These are phyloP conservation scores for Dryas alaskensis DNA, from an alignment of 306 rosid species.

Conservation along the genomic window DNA sequence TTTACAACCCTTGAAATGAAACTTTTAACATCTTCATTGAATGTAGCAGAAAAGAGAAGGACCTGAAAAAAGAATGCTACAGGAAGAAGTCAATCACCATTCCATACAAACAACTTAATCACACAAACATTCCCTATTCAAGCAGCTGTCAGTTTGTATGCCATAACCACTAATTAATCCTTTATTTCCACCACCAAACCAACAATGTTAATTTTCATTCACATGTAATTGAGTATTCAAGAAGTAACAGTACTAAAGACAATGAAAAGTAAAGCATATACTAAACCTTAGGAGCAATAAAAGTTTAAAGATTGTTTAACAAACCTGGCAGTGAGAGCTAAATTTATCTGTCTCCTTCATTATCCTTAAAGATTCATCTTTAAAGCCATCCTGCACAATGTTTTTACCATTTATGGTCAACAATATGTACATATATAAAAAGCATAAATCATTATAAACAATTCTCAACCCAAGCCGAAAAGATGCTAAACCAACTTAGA, in stretches of 20 bases:
- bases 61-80: constrained; percentile 36
- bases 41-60: constrained; percentile 72
- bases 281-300: neutral
- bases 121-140: neutral
- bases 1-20: too few species aligned
- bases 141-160: neutral
- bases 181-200: too few species aligned
- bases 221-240: neutral
- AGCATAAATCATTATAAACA: neutral
- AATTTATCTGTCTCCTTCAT: constrained; percentile 46
- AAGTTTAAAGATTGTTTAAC: constrained; percentile 21
- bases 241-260: neutral
- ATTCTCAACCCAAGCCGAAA: neutral
- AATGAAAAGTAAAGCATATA: neutral
- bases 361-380: constrained; percentile 69
- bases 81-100: neutral
- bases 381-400: constrained; percentile 60
- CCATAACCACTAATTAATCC: neutral
- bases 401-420: neutral
- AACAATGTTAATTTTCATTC: neutral
- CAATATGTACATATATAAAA: neutral
- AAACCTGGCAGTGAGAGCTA: constrained; percentile 53
- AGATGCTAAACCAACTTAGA: neutral
- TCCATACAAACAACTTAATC: neutral
- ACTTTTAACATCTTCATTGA: constrained; percentile 34